phyloP scores from a whole-genome alignment of 2,329 filamentous ascomycete genomes.

The Diplocarpon rosae region DNA sequence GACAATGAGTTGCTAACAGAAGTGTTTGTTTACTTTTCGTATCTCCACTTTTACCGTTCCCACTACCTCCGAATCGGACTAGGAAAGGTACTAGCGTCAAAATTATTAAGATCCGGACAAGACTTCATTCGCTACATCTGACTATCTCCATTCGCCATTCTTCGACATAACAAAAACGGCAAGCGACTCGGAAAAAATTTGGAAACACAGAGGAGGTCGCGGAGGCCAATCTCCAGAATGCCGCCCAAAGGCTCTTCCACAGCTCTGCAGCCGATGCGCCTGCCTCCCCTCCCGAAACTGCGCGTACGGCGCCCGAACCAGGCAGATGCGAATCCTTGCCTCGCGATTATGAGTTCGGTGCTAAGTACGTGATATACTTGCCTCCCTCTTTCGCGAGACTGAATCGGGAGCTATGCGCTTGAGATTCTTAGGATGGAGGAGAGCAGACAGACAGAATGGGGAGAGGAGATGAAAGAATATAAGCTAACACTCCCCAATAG shows the following conservation, averaged over 20 bases:
- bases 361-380: constrained; percentile 39
- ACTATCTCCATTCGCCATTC: too few relatives aligned
- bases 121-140: too few relatives aligned
- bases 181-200: too few relatives aligned
- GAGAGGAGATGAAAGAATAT: neutral
- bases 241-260: constrained; percentile 27
- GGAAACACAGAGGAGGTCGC: too few relatives aligned
- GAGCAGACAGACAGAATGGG: neutral
- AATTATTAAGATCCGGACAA: too few relatives aligned
- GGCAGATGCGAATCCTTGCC: constrained; percentile 50
- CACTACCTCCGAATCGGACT: too few relatives aligned
- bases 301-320: constrained; percentile 54
- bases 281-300: constrained; percentile 51
- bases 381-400: neutral
- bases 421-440: neutral
- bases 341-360: constrained; percentile 55
- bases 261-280: constrained; percentile 27
- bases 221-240: constrained; percentile 11
- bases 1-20: too few relatives aligned
- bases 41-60: too few relatives aligned
- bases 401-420: too few relatives aligned
- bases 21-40: too few relatives aligned
- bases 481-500: constrained; percentile 32
- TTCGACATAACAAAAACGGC: too few relatives aligned
- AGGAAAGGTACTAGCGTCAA: too few relatives aligned